These are phyloP conservation scores for Incumbomyces lentus DNA, from an alignment of 2,329 filamentous ascomycete genomes.

Conservation along the genomic window DNA sequence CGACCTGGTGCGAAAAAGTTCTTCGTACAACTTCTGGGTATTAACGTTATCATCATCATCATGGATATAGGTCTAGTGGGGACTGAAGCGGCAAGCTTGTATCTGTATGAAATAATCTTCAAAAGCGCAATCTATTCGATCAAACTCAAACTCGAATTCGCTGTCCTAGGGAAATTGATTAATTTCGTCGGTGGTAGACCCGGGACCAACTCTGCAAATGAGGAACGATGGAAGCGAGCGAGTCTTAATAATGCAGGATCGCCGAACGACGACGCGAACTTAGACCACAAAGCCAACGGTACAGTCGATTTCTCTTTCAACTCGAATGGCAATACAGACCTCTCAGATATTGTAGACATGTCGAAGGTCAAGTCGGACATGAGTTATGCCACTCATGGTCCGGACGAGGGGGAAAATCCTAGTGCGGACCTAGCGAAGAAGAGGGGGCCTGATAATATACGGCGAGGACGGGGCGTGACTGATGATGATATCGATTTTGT, in stretches of 20 bases:
- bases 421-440: not conserved
- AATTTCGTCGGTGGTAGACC: constrained; percentile 25
- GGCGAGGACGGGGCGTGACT: constrained; percentile 2
- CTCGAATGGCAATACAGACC: constrained; percentile 30
- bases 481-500: constrained; percentile 16
- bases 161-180: constrained; percentile 37
- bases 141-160: constrained; percentile 42
- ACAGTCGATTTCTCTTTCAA: constrained; percentile 22
- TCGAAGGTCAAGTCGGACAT: constrained; percentile 33
- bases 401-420: not conserved
- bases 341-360: constrained; percentile 37
- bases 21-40: constrained; percentile 39
- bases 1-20: constrained; percentile 34
- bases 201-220: not conserved
- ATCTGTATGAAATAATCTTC: constrained; percentile 38
- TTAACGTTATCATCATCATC: constrained; percentile 39
- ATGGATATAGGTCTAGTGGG: constrained; percentile 36
- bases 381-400: constrained; percentile 27
- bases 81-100: constrained; percentile 34
- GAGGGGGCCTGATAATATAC: constrained; percentile 3
- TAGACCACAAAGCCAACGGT: constrained; percentile 3
- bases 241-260: not conserved
- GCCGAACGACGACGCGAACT: constrained; percentile 4
- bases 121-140: constrained; percentile 40
- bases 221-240: not conserved